phyloP scores from a whole-genome alignment of 148 eudicot species.

The Vaccinium macrocarpon region DNA sequence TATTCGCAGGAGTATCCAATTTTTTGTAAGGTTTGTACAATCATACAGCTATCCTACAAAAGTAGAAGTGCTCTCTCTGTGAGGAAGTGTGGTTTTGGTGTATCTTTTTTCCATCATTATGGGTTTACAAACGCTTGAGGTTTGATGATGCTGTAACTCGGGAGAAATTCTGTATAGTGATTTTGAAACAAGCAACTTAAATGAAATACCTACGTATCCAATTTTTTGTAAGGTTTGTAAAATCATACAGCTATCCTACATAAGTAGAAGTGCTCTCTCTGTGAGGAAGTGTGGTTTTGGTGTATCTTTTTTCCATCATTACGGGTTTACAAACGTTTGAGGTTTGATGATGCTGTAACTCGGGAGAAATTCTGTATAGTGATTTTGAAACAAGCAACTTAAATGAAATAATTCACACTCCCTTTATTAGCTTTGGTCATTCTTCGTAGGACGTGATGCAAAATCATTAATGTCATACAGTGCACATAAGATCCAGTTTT shows the following conservation, averaged over 20 bases:
- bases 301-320: not conserved
- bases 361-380: not conserved
- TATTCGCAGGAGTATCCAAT: too few species aligned
- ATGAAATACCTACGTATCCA: too few species aligned
- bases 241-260: too few species aligned
- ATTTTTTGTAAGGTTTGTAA: too few species aligned
- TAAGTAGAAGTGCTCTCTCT: not conserved
- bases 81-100: not conserved
- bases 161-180: not conserved
- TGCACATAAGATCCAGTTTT: too few species aligned
- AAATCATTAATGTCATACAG: too few species aligned
- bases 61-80: not conserved
- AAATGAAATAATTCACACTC: not conserved
- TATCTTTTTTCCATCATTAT: not conserved
- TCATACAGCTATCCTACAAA: too few species aligned
- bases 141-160: not conserved
- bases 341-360: not conserved
- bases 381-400: not conserved
- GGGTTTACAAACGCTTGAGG: not conserved
- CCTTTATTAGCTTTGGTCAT: too few species aligned
- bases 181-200: not conserved
- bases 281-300: not conserved
- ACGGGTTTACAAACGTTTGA: not conserved
- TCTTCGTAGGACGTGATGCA: too few species aligned
- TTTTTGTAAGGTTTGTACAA: too few species aligned